phyloP scores from a whole-genome alignment of 768 basidiomycete species.

The Crucibulum laeve region DNA sequence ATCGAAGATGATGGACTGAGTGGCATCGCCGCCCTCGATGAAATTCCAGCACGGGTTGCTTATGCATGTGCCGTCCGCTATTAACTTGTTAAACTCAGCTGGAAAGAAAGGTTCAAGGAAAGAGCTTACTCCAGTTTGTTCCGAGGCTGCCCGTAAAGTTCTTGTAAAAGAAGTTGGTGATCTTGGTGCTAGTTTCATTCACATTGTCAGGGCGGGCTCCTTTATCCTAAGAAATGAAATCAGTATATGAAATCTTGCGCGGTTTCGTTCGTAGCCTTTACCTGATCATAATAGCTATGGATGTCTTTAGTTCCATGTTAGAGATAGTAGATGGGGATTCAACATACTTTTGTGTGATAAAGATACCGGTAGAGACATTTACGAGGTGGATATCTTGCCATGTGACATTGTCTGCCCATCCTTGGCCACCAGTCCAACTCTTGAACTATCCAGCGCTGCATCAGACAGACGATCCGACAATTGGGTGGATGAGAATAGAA shows the following conservation, averaged over 20 bases:
- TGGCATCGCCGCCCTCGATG: slow-evolving; percentile 26
- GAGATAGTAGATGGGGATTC: not conserved
- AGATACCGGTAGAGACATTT: slow-evolving; percentile 41
- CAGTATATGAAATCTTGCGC: not conserved
- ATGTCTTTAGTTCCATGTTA: not conserved
- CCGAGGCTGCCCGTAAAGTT: slow-evolving; percentile 29
- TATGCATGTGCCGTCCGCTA: slow-evolving; percentile 35
- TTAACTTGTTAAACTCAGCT: not conserved
- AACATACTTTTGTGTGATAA: slow-evolving; percentile 38
- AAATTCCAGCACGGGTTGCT: slow-evolving; percentile 36
- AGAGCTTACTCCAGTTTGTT: slow-evolving; percentile 30
- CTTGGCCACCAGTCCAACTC: slow-evolving; percentile 44
- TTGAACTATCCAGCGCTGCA: slow-evolving; percentile 29
- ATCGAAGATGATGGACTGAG: slow-evolving; percentile 31
- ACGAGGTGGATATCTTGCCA: slow-evolving; percentile 40
- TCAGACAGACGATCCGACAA: not conserved
- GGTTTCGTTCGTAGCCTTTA: not conserved
- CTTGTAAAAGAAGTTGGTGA: slow-evolving; percentile 29
- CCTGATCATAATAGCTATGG: slow-evolving; percentile 53
- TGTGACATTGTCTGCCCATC: slow-evolving; percentile 42
- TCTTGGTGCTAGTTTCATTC: slow-evolving; percentile 26
- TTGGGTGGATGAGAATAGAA: not conserved
- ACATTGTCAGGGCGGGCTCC: slow-evolving; percentile 25
- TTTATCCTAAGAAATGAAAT: slow-evolving; percentile 20
- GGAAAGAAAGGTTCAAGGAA: not conserved